phyloP scores from a whole-genome alignment of 768 basidiomycete genomes.

The Pleurotus sapidus region DNA sequence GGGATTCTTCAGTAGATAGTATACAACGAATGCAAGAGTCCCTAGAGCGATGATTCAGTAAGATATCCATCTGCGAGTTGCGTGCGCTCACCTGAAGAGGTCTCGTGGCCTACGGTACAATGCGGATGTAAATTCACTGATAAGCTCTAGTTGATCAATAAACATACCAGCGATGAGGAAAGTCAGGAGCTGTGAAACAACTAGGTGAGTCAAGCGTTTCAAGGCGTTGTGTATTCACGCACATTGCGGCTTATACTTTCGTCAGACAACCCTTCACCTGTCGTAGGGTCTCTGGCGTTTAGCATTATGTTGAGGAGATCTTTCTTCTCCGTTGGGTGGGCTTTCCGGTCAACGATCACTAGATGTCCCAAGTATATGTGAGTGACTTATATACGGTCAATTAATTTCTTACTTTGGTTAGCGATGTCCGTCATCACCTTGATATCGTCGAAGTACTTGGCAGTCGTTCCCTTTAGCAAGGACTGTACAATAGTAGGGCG shows the following conservation, averaged over 20 bases:
- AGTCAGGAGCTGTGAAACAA: conserved; percentile 32
- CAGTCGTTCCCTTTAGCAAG: conserved; percentile 29
- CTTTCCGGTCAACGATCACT: conserved; percentile 38
- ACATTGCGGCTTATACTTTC: conserved; percentile 42
- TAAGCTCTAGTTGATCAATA: neutral
- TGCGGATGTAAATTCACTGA: neutral
- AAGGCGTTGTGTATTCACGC: conserved; percentile 5
- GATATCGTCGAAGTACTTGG: conserved; percentile 38
- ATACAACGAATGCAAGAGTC: conserved; percentile 38
- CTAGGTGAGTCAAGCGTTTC: neutral
- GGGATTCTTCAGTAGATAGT: conserved; percentile 42
- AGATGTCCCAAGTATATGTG: neutral
- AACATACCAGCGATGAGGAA: conserved; percentile 45
- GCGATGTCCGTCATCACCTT: conserved; percentile 39
- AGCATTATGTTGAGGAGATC: conserved; percentile 48
- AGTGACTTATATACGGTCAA: too few species aligned
- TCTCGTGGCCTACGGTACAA: conserved; percentile 19
- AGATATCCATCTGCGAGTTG: neutral
- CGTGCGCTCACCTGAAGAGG: conserved; percentile 15
- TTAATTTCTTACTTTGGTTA: conserved; percentile 28
- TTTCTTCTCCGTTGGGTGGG: conserved; percentile 34
- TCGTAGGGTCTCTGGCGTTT: conserved; percentile 39
- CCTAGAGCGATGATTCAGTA: conserved; percentile 22
- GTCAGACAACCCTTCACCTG: conserved; percentile 36
- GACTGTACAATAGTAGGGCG: conserved; percentile 32